Evolutionary conservation across 2,329 filamentous ascomycete genomes (phyloP), one percentile per base, ranked within the genome.

Genomic region (Diaporthe australafricana): DNA sequence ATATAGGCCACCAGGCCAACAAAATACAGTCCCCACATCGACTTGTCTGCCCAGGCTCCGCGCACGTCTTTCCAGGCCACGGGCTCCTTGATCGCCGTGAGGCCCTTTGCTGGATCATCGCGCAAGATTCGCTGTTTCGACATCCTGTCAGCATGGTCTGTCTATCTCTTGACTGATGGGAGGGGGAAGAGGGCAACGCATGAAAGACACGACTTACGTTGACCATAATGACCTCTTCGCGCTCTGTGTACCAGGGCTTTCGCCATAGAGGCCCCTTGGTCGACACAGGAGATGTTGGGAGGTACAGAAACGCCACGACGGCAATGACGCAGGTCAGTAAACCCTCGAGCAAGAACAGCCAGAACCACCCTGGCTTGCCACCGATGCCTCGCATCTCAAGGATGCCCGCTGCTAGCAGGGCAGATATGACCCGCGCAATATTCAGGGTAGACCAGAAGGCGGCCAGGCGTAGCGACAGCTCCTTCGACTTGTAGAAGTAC

Each of bases 401-500:
- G 17, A 87, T 81, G 2, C 80, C 84, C 1, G 83, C 83, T 6
- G 84, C 85, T 7, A 86, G 73, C 0, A 86, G 78, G 17, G 89
- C 87, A 0, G 88, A 85, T 42, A 85, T 82, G 48, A 86, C 81
- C 70, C 81, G 63, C 75, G 83, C 74, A 79, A 83, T 25, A 76
- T 79, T 86, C 32, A 86, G 80, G 2, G 84, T 85, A 1, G 84
- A 84, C 92, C 92, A 94, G 80, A 94, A 94, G 77, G 86, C 91
- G 53, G 90, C 89, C 12, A 94, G 83, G 0, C 93, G 88, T 40
- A 88, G 86, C 0, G 92, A 90, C 0, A 94, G 82, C 77, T 94
- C 92, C 67, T 85, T 86, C 1, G 88, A 89, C 4, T 88, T 94
- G 82, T 93, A 94, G 80, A 92, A 94, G 79, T 94, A 94, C 2